A percentile compares a stretch with the other conserved stretches of the same genome.
These are phyloP conservation scores for Skeletonema tropicum DNA, from an alignment of 108 stramenopile species.

Conservation along the genomic window DNA sequence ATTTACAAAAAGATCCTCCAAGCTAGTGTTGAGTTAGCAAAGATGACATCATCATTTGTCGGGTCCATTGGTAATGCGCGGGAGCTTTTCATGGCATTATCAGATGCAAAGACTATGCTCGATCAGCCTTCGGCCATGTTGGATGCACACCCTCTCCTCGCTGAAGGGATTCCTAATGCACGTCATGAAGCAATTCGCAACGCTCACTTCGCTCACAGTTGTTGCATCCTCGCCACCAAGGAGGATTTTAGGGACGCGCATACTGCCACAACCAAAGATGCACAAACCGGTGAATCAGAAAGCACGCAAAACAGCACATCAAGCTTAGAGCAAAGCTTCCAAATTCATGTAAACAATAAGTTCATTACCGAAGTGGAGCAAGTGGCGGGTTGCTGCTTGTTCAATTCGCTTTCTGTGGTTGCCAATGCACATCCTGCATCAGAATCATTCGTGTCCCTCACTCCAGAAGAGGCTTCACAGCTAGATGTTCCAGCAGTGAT, in stretches of 20 bases:
- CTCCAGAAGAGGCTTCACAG: slow-evolving; percentile 34
- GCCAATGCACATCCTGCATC: slow-evolving; percentile 62
- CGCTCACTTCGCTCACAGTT: slow-evolving; percentile 60
- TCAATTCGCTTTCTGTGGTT: slow-evolving; percentile 55
- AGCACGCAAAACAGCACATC: slow-evolving; percentile 2
- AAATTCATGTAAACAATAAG: slow-evolving; percentile 62
- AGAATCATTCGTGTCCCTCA: slow-evolving; percentile 56
- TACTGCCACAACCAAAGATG: slow-evolving; percentile 21
- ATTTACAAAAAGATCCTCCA: slow-evolving; percentile 31
- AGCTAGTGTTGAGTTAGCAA: slow-evolving; percentile 26
- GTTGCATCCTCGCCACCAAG: slow-evolving; percentile 51
- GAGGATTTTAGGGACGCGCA: slow-evolving; percentile 58
- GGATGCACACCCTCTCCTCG: slow-evolving; percentile 45
- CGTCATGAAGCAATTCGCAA: slow-evolving; percentile 73
- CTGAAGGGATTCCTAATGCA: slow-evolving; percentile 64
- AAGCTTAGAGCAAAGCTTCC: slow-evolving; percentile 58
- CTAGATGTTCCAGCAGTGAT: slow-evolving; percentile 61
- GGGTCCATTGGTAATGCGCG: slow-evolving; percentile 70
- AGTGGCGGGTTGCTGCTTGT: slow-evolving; percentile 51
- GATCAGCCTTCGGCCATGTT: slow-evolving; percentile 38
- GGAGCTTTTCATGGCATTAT: slow-evolving; percentile 63
- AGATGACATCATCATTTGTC: slow-evolving; percentile 47
- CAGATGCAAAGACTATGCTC: slow-evolving; percentile 27
- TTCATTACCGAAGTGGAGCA: slow-evolving; percentile 59
- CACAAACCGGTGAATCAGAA: slow-evolving; percentile 5